Conservation (phyloP, 441 rosid genomes). For the Euphorbia neoarborescens region DNA sequence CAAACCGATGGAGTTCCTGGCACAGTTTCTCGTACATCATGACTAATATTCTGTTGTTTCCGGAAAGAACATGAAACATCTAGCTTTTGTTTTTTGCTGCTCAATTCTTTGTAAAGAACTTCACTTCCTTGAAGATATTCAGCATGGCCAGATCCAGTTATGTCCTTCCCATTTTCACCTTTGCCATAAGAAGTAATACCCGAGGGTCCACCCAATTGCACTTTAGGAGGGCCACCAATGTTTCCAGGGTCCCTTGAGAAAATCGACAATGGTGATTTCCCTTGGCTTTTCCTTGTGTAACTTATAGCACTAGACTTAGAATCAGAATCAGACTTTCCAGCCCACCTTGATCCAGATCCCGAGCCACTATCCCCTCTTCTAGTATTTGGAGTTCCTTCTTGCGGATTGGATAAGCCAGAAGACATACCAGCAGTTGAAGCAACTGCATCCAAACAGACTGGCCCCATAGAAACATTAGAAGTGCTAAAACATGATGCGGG, state of each 20-base stretch:
- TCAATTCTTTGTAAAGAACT: constrained; percentile 22
- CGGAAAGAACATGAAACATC: constrained; percentile 26
- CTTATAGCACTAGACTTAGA: constrained; percentile 27
- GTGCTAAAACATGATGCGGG: constrained; percentile 25
- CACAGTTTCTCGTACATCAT: constrained; percentile 24
- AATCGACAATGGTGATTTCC: constrained; percentile 31
- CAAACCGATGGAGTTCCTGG: constrained; percentile 24
- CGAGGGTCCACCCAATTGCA: constrained; percentile 18
- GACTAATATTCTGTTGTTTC: constrained; percentile 29
- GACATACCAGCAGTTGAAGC: constrained; percentile 22
- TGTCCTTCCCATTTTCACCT: constrained; percentile 24
- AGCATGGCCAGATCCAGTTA: constrained; percentile 18
- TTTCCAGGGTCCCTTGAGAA: constrained; percentile 29
- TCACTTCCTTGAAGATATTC: constrained; percentile 30
- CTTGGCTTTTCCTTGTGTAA: constrained; percentile 44
- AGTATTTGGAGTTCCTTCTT: constrained; percentile 35
- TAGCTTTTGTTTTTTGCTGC: constrained; percentile 29
- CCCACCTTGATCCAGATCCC: constrained; percentile 28
- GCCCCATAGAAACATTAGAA: constrained; percentile 20
- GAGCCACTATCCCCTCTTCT: constrained; percentile 19
- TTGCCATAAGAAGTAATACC: constrained; percentile 24
- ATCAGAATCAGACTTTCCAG: constrained; percentile 28
- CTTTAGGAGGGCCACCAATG: constrained; percentile 26
- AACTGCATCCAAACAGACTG: constrained; percentile 22
- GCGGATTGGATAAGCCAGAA: constrained; percentile 20